Evolutionary conservation across 2,329 filamentous ascomycete genomes (phyloP), one percentile per base, ranked within the genome.

Genomic region (Botrytis tulipae): DNA sequence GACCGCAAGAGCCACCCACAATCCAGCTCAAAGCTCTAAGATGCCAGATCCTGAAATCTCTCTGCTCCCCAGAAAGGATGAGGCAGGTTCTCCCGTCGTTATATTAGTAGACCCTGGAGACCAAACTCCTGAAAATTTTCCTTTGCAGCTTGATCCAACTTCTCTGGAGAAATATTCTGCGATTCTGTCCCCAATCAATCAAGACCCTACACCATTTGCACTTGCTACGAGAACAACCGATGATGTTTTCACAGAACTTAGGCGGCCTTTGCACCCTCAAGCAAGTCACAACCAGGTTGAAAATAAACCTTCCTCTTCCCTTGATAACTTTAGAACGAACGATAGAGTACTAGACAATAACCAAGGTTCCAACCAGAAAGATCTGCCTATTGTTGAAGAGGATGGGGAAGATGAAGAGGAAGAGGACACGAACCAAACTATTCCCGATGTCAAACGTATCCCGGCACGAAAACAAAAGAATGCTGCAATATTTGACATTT

Each of bases 391-490:
- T 32, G 10, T 60, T 12, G 71, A 75, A 18, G 72, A 75, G n/a
- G 74, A 78, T 16, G 73, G 74, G 4, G 74, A 73, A 5, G 74
- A 74, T 32, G 75, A 75, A 16, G 77, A 78, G 4, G 72, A 74
- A 5, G 74, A 69, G 29, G 76, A 78, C 8, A 65, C 75, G 9
- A 62, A 80, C 48, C 82, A 82, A 46, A 46, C 76, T 35, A 76
- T 80, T 3, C 75, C 79, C 18, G 80, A 82, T 59, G 79, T 81
- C 16, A 81, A 79, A 35, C 84, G 82, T 63, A 79, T 84, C n/a
- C 83, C 83, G 0, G 83, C 87, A 63, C 85, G 83, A 76, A 87
- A 86, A 70, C 84, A 84, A 20, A 81, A 81, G 5, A 86, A 90
- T 67, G 84, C 86, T 74, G 83, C 84, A 1, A 83, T 83, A 44